These are phyloP conservation scores for Gamarada debralockiae DNA, from an alignment of 495 filamentous ascomycete species.

Conservation along the genomic window DNA sequence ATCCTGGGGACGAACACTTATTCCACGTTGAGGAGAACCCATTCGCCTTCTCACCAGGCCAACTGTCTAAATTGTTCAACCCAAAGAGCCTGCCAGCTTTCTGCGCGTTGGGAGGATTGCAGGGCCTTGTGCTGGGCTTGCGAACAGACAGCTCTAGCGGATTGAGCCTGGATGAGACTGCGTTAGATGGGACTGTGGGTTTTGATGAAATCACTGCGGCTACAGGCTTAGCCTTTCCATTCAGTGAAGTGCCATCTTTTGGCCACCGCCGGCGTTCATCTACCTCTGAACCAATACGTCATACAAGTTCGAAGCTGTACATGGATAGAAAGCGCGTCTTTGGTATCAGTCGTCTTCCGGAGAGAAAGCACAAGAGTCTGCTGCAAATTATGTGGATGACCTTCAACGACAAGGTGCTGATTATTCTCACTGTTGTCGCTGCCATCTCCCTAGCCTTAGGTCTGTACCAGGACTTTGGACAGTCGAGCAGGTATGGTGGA, in stretches of 20 bases:
- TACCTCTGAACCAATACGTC: conserved; percentile 27
- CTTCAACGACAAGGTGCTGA: conserved; percentile 82
- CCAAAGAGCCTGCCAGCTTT: conserved; percentile 79
- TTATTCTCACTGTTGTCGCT: conserved; percentile 74
- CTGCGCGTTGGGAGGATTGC: conserved; percentile 71
- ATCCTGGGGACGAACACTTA: conserved; percentile 65
- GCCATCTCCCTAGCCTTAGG: conserved; percentile 78
- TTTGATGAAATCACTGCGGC: conserved; percentile 52
- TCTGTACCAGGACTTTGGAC: conserved; percentile 51
- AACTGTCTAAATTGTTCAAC: conserved; percentile 72
- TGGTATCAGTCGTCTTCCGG: conserved; percentile 68
- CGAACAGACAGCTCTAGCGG: conserved; percentile 64
- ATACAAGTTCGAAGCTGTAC: conserved; percentile 1
- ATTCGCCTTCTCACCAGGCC: conserved; percentile 80
- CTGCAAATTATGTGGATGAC: conserved; percentile 77
- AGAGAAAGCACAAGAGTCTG: conserved; percentile 68
- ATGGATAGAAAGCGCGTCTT: conserved; percentile 58
- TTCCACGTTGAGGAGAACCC: conserved; percentile 73
- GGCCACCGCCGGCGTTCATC: conserved; percentile 10
- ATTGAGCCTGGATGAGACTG: conserved; percentile 69
- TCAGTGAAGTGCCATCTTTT: not conserved
- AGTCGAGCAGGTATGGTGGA: conserved; percentile 34
- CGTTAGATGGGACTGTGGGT: conserved; percentile 56
- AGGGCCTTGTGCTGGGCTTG: conserved; percentile 72
- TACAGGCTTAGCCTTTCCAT: conserved; percentile 27